Evolutionary conservation across 495 filamentous ascomycete genomes (phyloP), one percentile per base, ranked within the genome.

Genomic region (Aspergillus baeticus): DNA sequence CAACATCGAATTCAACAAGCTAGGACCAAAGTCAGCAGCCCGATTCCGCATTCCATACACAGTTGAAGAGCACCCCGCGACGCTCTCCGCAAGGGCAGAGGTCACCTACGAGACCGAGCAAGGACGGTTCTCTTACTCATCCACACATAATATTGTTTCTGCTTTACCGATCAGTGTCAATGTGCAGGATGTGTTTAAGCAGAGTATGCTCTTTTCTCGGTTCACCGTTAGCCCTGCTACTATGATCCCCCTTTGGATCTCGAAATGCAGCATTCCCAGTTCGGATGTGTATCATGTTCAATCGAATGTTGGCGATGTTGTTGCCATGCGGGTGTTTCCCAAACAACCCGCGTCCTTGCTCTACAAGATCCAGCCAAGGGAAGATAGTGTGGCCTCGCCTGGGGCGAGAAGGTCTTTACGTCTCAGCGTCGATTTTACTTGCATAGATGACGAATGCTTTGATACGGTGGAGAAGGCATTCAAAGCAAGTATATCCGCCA

Each of bases 131-230:
- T 74, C 79, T 49, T 96, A 87, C 63, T 74, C 71, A 33, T 81
- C 84, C 2, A 79, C 81, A 44, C 84, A 81, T 20, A 79, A 77
- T 10, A 79, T 80, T n/a, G 74, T 91, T 21, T 81, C 84, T 1
- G 86, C 89, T 15, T 75, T 98, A 10, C 90, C 90, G 0, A 81
- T 99, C 36, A 91, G 91, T 15, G 93, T 99, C 57, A 97, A 98
- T 59, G 93, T 99, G 36, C 91, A 97, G 62, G 95, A 99, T 61
- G 84, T 91, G 35, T 99, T 99, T 79, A 95, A 95, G 67, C 81
- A 89, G 48, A 72, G 85, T 26, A 76, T 84, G 1, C 79, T 98
- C 0, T 94, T 93, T 62, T 96, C 93, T 0, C 85, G 86, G 46
- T 98, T 98, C 66, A 94, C 88, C 14, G 84, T 98, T 37, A 89